Evolutionary conservation across 768 basidiomycete species (phyloP).

Genomic region (Termitomyces sp.): DNA sequence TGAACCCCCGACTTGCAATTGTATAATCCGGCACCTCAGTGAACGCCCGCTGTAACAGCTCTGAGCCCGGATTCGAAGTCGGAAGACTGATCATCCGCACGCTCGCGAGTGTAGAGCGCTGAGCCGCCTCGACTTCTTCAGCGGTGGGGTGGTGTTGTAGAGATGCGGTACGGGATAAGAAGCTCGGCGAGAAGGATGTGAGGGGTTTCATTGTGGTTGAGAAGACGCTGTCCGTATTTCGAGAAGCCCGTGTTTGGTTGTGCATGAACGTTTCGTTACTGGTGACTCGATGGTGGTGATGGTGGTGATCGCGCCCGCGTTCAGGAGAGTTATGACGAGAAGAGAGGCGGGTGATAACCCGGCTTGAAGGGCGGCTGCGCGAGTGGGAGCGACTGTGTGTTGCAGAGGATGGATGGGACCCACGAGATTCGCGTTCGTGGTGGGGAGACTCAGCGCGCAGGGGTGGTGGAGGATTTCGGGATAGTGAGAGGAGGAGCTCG

Average conservation of each 20-base stretch:
- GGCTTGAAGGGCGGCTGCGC: slow-evolving; percentile 7
- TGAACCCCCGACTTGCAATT: slow-evolving; percentile 79
- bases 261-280: slow-evolving; percentile 48
- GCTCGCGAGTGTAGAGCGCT: slow-evolving; percentile 9
- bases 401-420: slow-evolving; percentile 17
- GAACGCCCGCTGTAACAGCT: slow-evolving; percentile 54
- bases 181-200: slow-evolving; percentile 39
- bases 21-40: slow-evolving; percentile 84
- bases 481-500: slow-evolving; percentile 69
- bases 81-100: slow-evolving; percentile 11
- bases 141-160: background rate
- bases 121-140: slow-evolving; percentile 10
- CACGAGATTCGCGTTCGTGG: slow-evolving; percentile 2
- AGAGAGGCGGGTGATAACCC: slow-evolving; percentile 14
- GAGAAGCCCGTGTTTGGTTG: slow-evolving; percentile 37
- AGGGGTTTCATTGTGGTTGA: slow-evolving; percentile 61
- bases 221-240: slow-evolving; percentile 46
- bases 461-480: slow-evolving; percentile 27
- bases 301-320: slow-evolving; percentile 16
- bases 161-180: slow-evolving; percentile 17
- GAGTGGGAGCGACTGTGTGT: slow-evolving; percentile 20
- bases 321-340: slow-evolving; percentile 61
- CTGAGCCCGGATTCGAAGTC: slow-evolving; percentile 16
- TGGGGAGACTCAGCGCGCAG: slow-evolving; percentile 18
- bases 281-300: slow-evolving; percentile 5